phyloP scores from a whole-genome alignment of 306 rosid genomes.

The Datisca glomerata region DNA sequence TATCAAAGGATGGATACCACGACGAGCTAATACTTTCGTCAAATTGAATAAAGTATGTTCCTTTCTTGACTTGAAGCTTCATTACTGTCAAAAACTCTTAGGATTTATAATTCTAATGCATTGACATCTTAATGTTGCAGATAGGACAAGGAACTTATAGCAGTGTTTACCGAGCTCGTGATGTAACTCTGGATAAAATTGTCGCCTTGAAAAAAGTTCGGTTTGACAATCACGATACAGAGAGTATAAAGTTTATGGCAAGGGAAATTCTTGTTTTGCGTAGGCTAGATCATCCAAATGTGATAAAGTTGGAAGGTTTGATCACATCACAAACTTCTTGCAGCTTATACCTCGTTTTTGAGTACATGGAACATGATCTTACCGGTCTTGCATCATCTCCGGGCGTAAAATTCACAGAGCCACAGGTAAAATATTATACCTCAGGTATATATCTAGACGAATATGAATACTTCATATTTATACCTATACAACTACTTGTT shows the following conservation, averaged over 20 bases:
- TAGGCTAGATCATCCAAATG: conserved; percentile 82
- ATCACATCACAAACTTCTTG: conserved; percentile 64
- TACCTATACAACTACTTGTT: no score
- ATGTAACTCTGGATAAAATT: conserved; percentile 37
- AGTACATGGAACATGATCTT: conserved; percentile 95
- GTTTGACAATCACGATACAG: conserved; percentile 69
- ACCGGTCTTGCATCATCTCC: conserved; percentile 75
- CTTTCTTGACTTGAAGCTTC: neutral
- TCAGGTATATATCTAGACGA: no score
- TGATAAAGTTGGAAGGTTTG: conserved; percentile 87
- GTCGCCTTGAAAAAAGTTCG: conserved; percentile 89
- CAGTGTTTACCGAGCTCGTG: conserved; percentile 81
- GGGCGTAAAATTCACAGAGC: conserved; percentile 57
- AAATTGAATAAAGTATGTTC: conserved; percentile 56
- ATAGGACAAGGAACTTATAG: conserved; percentile 98
- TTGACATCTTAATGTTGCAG: conserved; percentile 35
- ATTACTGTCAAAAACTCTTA: neutral
- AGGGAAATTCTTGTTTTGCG: conserved; percentile 86
- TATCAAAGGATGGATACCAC: conserved; percentile 74
- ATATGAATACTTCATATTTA: no score
- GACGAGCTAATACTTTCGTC: conserved; percentile 55
- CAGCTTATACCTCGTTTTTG: conserved; percentile 78
- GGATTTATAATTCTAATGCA: neutral
- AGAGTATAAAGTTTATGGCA: conserved; percentile 94
- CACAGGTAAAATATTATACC: conserved; percentile 71